A percentile compares a stretch with the other conserved stretches of the same genome.
These are phyloP conservation scores for Paralagenidium karlingii DNA, from an alignment of 352 stramenopile genomes.

Conservation along the genomic window DNA sequence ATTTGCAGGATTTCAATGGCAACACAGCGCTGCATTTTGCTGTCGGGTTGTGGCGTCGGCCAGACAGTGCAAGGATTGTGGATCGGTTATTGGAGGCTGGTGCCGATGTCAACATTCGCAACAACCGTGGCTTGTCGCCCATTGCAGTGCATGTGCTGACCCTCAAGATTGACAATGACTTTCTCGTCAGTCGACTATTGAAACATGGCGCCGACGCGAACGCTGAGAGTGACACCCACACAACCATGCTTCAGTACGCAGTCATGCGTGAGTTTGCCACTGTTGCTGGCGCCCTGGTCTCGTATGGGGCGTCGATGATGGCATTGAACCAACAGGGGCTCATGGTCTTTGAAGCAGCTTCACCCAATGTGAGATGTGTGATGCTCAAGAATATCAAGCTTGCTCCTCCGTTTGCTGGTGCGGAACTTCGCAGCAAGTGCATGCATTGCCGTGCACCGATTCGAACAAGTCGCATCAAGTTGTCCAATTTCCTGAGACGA, in stretches of 20 bases:
- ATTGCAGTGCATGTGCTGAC: constrained; percentile 72
- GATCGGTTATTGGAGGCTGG: constrained; percentile 32
- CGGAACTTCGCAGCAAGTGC: constrained; percentile 44
- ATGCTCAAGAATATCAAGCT: constrained; percentile 55
- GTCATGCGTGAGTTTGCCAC: constrained; percentile 29
- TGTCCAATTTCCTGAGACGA: constrained; percentile 47
- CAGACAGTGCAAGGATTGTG: constrained; percentile 27
- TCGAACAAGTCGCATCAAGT: constrained; percentile 23
- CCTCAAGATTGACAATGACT: constrained; percentile 58
- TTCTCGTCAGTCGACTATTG: constrained; percentile 47
- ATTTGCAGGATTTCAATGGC: constrained; percentile 60
- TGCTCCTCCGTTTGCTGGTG: constrained; percentile 27
- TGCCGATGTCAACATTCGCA: constrained; percentile 28
- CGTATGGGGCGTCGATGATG: constrained; percentile 45
- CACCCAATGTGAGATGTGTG: constrained; percentile 39
- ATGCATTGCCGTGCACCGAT: constrained; percentile 57
- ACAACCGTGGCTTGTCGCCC: constrained; percentile 54
- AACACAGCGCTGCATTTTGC: constrained; percentile 78
- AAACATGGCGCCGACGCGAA: constrained; percentile 41
- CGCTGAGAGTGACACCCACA: constrained; percentile 36
- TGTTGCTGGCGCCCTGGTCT: constrained; percentile 40
- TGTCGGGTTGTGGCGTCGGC: constrained; percentile 37
- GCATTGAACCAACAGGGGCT: constrained; percentile 51
- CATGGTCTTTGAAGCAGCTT: constrained; percentile 70
- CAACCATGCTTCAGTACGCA: constrained; percentile 48